These are phyloP conservation scores for Aspergillus quadrilineatus DNA, from an alignment of 2,329 filamentous ascomycete species.

Conservation along the genomic window DNA sequence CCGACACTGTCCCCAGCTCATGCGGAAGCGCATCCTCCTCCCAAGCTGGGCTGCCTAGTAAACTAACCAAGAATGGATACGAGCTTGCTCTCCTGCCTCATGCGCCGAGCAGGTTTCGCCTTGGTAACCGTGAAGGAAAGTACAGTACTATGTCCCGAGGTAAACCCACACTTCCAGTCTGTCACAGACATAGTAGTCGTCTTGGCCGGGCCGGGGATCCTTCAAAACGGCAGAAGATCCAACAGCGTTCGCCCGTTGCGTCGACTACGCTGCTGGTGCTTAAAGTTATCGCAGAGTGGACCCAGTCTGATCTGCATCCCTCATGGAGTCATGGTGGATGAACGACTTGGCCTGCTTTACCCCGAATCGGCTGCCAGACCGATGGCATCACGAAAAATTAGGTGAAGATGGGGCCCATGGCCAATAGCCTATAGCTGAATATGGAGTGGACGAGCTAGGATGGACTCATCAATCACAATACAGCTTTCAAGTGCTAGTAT, in stretches of 20 bases:
- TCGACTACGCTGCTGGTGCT: neutral
- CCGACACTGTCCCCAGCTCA: neutral
- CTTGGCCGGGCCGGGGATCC: neutral
- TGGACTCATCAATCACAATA: neutral
- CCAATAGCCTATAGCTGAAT: neutral
- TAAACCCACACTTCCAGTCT: neutral
- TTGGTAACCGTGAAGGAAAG: neutral
- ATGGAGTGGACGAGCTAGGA: neutral
- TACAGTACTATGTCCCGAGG: neutral
- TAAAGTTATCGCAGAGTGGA: conserved; percentile 5
- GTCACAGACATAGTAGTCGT: neutral
- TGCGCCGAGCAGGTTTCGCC: neutral
- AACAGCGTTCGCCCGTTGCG: neutral
- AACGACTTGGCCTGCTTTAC: conserved; percentile 4
- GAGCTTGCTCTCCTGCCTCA: neutral
- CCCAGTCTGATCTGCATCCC: neutral
- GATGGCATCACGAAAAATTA: conserved; percentile 6
- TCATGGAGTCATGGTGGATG: neutral
- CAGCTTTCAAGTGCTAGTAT: neutral
- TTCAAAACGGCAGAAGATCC: neutral
- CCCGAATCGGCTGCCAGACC: conserved; percentile 15
- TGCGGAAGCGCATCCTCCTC: neutral
- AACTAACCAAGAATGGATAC: conserved; percentile 3
- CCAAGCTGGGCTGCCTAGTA: neutral
- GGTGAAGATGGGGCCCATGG: neutral